A percentile compares a stretch with the other conserved stretches of the same genome.
Evolutionary conservation across 2,329 filamentous ascomycete genomes (phyloP).

Genomic region (Seiridium unicorne): DNA sequence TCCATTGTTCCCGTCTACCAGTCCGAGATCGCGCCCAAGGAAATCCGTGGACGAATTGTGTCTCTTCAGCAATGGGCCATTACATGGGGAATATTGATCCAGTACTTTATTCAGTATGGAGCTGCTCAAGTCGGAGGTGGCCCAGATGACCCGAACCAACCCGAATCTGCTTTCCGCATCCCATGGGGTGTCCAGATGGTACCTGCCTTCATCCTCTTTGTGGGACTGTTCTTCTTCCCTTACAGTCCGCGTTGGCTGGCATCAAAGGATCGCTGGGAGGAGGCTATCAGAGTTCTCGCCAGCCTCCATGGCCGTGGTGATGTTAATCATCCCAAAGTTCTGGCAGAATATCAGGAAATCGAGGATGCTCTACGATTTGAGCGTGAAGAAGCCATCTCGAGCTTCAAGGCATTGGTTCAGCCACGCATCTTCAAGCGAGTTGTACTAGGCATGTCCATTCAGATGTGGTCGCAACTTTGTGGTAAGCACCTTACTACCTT

Average conservation of each 20-base stretch:
- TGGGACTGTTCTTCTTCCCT: slow-evolving; percentile 59
- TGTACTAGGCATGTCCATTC: slow-evolving; percentile 54
- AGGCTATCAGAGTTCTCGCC: slow-evolving; percentile 58
- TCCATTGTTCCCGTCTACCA: slow-evolving; percentile 71
- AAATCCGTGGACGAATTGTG: slow-evolving; percentile 59
- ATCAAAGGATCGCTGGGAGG: slow-evolving; percentile 64
- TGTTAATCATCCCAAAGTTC: slow-evolving; percentile 54
- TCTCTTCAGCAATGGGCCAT: slow-evolving; percentile 70
- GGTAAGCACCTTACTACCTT: slow-evolving; percentile 13
- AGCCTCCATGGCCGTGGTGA: slow-evolving; percentile 58
- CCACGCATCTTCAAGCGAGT: slow-evolving; percentile 56
- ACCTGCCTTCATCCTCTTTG: slow-evolving; percentile 50
- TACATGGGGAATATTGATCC: slow-evolving; percentile 67
- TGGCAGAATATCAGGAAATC: slow-evolving; percentile 63
- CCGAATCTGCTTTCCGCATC: slow-evolving; percentile 54
- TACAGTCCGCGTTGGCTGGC: slow-evolving; percentile 71
- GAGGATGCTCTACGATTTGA: slow-evolving; percentile 54
- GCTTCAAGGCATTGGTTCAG: slow-evolving; percentile 46
- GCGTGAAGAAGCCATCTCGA: slow-evolving; percentile 47
- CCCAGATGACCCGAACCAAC: slow-evolving; percentile 47
- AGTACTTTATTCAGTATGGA: slow-evolving; percentile 67
- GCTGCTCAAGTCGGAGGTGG: slow-evolving; percentile 53
- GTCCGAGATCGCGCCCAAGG: slow-evolving; percentile 61
- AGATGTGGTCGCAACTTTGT: slow-evolving; percentile 59
- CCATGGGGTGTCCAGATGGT: slow-evolving; percentile 62